Evolutionary conservation across 2,329 filamentous ascomycete species (phyloP).

Genomic region (Aspergillus quadrilineatus): DNA sequence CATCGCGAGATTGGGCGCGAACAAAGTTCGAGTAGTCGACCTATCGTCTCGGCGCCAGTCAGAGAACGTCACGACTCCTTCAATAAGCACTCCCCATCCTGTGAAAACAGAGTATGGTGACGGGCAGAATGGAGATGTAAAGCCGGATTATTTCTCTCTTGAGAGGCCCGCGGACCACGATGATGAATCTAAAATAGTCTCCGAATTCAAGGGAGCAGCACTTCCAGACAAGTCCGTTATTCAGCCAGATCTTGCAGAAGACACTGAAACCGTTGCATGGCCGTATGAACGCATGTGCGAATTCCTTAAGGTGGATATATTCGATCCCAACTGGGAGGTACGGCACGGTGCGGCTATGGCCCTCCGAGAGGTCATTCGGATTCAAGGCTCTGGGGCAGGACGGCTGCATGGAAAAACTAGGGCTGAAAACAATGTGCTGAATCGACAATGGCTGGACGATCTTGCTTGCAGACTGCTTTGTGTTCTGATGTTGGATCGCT

Average conservation of each 20-base stretch:
- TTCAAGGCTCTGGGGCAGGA: constrained; percentile 88
- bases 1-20: constrained; percentile 83
- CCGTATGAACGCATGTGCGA: constrained; percentile 92
- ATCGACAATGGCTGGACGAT: constrained; percentile 87
- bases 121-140: constrained; percentile 60
- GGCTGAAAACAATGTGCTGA: constrained; percentile 73
- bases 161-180: constrained; percentile 72
- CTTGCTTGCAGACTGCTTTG: constrained; percentile 92
- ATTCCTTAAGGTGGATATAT: constrained; percentile 88
- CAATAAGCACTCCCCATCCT: constrained; percentile 54
- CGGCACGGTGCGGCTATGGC: constrained; percentile 96
- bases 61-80: constrained; percentile 62
- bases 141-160: constrained; percentile 84
- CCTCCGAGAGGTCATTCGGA: constrained; percentile 82
- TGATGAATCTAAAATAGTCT: constrained; percentile 87
- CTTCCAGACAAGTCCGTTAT: constrained; percentile 83
- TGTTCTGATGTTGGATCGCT: constrained; percentile 95
- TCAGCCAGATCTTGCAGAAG: constrained; percentile 71
- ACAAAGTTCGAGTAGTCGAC: constrained; percentile 87
- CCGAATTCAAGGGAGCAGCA: constrained; percentile 86
- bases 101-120: constrained; percentile 61
- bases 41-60: constrained; percentile 68
- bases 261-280: constrained; percentile 72
- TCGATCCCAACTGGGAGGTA: constrained; percentile 91
- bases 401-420: constrained; percentile 68